These are phyloP conservation scores for Aspergillus incahuasiensis DNA, from an alignment of 495 filamentous ascomycete genomes.

Conservation along the genomic window DNA sequence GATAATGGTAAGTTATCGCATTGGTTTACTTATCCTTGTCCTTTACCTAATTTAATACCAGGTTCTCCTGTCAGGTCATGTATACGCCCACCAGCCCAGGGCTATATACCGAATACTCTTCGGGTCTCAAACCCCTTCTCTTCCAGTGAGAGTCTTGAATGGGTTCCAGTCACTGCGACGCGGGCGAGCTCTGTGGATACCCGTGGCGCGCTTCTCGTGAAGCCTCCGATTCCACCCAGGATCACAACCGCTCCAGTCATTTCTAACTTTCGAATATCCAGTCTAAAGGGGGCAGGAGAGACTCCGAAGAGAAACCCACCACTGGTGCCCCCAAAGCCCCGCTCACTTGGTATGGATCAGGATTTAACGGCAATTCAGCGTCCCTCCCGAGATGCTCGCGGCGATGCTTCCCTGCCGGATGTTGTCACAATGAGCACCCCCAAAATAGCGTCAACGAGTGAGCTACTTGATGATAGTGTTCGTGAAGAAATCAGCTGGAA, in stretches of 20 bases:
- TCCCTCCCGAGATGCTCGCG: neutral
- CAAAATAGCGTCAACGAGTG: neutral
- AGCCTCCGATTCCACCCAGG: conserved; percentile 13
- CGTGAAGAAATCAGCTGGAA: conserved; percentile 31
- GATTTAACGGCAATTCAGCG: neutral
- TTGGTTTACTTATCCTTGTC: neutral
- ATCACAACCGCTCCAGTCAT: neutral
- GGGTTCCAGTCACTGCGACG: conserved; percentile 44
- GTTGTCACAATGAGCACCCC: neutral
- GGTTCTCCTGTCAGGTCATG: conserved; percentile 70
- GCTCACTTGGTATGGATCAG: conserved; percentile 23
- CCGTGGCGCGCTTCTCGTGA: neutral
- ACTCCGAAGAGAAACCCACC: conserved; percentile 24
- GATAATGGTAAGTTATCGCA: conserved; percentile 55
- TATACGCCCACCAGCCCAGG: conserved; percentile 57
- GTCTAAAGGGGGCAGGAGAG: too few relatives aligned
- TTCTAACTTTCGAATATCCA: neutral
- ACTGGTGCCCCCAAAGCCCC: conserved; percentile 32
- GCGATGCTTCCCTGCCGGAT: neutral
- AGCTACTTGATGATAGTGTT: conserved; percentile 25
- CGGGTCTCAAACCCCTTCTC: conserved; percentile 80
- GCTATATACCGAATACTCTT: conserved; percentile 61
- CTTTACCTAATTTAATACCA: neutral
- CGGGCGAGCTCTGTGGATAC: neutral
- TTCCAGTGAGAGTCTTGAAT: conserved; percentile 64